Percentiles rank a stretch among this genome's conserved stretches.
phyloP scores from a whole-genome alignment of 2,329 filamentous ascomycete species.

The Ophiocordyceps camponoti-saundersi region DNA sequence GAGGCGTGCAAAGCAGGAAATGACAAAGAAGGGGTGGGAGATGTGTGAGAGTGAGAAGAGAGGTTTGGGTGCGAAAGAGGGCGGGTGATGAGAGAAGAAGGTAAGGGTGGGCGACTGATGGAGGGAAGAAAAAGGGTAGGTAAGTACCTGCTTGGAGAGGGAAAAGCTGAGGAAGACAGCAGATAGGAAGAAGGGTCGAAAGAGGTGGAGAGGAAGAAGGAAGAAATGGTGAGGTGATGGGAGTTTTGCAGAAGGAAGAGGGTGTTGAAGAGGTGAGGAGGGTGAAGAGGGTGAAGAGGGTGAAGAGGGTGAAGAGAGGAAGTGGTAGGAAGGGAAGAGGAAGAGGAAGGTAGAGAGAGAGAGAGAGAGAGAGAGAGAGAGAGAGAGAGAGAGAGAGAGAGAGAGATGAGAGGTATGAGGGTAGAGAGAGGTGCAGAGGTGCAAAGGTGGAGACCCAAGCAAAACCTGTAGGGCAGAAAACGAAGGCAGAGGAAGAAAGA shows the following conservation, averaged over 20 bases:
- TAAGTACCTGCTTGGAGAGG: background rate
- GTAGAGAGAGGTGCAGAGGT: background rate
- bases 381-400: background rate
- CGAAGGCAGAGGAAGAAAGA: background rate
- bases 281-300: background rate
- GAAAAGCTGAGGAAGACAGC: background rate
- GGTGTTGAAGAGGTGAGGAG: background rate
- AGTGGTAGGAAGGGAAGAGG: background rate
- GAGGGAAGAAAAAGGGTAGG: background rate
- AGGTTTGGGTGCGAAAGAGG: background rate
- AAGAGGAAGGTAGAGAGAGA: background rate
- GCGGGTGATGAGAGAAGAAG: background rate
- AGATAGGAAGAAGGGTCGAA: background rate
- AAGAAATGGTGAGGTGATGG: background rate
- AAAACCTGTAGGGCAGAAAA: background rate
- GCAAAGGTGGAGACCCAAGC: slow-evolving; percentile 1
- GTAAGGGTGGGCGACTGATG: background rate
- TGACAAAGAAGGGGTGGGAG: background rate
- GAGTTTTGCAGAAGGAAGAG: background rate
- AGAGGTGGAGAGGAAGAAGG: background rate
- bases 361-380: background rate
- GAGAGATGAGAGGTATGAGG: background rate
- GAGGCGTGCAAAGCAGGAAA: background rate
- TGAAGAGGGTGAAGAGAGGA: background rate
- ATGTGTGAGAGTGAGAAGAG: background rate